phyloP scores from a whole-genome alignment of 306 rosid species.

The Citrullus colocynthis region DNA sequence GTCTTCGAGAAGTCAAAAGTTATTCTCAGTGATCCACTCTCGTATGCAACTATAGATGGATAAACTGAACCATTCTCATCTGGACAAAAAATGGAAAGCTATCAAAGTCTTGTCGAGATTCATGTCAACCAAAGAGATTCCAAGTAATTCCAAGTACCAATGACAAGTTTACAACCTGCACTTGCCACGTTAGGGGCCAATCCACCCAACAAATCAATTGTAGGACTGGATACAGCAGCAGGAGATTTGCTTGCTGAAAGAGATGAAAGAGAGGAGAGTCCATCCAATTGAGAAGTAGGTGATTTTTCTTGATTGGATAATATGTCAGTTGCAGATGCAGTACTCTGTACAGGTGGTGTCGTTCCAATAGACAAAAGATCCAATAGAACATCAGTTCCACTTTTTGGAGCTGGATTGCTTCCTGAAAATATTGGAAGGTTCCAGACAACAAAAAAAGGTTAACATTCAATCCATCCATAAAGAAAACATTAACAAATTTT shows the following conservation, averaged over 20 bases:
- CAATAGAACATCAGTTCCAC: constrained; percentile 66
- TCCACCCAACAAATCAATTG: constrained; percentile 70
- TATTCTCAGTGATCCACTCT: constrained; percentile 76
- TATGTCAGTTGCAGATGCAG: constrained; percentile 40
- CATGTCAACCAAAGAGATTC: background rate
- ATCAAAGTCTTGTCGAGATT: constrained; percentile 7
- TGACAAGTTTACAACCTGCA: constrained; percentile 27
- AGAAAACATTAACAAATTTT: background rate
- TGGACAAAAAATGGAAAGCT: constrained; percentile 22
- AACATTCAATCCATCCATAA: background rate
- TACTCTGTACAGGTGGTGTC: constrained; percentile 34
- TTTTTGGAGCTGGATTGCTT: constrained; percentile 32
- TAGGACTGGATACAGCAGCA: constrained; percentile 41
- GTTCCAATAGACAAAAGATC: constrained; percentile 71
- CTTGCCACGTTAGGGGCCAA: constrained; percentile 37
- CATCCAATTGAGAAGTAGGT: constrained; percentile 44
- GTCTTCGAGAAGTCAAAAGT: constrained; percentile 67
- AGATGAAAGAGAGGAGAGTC: constrained; percentile 45
- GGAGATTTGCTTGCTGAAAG: constrained; percentile 38
- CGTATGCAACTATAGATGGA: constrained; percentile 76
- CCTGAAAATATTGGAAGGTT: constrained; percentile 27
- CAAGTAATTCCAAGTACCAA: background rate
- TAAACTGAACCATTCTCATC: constrained; percentile 61
- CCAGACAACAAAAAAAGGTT: constrained; percentile 12
- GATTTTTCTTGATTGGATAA: constrained; percentile 39